Evolutionary conservation across 371 early-diverging fungal species (phyloP).

Genomic region (Haplosporangium sp.): DNA sequence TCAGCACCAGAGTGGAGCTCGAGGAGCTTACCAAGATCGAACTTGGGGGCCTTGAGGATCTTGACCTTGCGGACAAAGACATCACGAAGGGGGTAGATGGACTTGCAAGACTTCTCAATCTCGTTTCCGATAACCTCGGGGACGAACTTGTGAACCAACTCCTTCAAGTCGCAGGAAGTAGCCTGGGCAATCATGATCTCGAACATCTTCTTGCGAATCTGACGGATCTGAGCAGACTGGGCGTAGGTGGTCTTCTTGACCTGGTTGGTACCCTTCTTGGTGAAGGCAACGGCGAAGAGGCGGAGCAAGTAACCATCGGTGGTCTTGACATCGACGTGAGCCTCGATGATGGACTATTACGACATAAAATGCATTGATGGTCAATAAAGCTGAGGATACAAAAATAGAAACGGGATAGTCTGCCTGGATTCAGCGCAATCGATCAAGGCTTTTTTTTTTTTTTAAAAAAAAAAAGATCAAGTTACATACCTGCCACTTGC

Average conservation of each 20-base stretch:
- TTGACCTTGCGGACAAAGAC: slow-evolving; percentile 99
- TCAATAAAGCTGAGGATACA: not conserved
- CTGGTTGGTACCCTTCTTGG: slow-evolving; percentile 96
- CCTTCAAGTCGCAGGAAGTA: slow-evolving; percentile 93
- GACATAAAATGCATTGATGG: not conserved
- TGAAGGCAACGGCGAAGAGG: slow-evolving; percentile 98
- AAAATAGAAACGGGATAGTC: not conserved
- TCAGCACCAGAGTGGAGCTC: slow-evolving; percentile 94
- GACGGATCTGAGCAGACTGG: slow-evolving; percentile 96
- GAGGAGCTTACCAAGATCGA: slow-evolving; percentile 94
- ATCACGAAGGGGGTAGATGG: slow-evolving; percentile 99
- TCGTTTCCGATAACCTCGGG: slow-evolving; percentile 92
- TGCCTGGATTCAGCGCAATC: too few species aligned
- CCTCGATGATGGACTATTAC: slow-evolving; percentile 94
- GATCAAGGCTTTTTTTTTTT: too few species aligned
- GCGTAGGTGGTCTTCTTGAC: slow-evolving; percentile 99
- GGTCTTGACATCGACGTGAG: slow-evolving; percentile 99
- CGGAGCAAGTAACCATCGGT: slow-evolving; percentile 99
- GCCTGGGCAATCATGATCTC: slow-evolving; percentile 97
- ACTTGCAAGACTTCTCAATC: slow-evolving; percentile 97
- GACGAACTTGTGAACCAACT: slow-evolving; percentile 96
- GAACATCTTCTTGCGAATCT: slow-evolving; percentile 99
- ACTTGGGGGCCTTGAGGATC: slow-evolving; percentile 99
- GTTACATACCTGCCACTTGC: slow-evolving; percentile 96
- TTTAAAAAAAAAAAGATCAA: not conserved